Base-by-base conservation (phyloP, 768 basidiomycete genomes). In the Coprinopsis marcescibilis region DNA sequence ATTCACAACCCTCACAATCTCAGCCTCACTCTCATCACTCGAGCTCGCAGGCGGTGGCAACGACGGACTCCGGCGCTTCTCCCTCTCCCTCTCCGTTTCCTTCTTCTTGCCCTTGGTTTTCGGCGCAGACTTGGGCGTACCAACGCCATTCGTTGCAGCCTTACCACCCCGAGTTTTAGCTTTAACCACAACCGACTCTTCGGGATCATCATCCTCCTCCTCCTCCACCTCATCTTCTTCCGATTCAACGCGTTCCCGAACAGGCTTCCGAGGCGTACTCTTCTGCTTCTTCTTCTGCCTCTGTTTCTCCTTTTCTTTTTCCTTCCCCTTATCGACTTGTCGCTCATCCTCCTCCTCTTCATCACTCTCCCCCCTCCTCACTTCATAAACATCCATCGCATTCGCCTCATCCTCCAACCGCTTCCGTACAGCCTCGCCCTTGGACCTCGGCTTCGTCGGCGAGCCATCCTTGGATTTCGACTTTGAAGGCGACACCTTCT, bases 161-260 rank as follows among this genome's bases (percentile, higher is more conserved):
- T 51, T 41, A 30, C 39, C 46, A 32, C 34, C 39, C 10, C 17
- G 33, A 20, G 27, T 40, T 50, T 23, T 43, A 20, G 39, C 40
- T 34, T 11, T 45, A 47, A 17, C 27, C 21, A 49, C 49, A 24
- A 21, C 35, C 15, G 37, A 36, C 14, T 49, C 43, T 10, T 54
- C 51, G 37, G 55, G 54, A 21, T 53, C 29, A 44, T 15, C 15
- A 29, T 47, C 41, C 38, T 42, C 39, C 21, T 49, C 49, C 39
- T 55, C 56, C 41, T 56, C 55, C 12, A 44, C 53, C 37, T 59
- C 59, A n/a, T 25, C 43, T 20, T 10, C 35, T 17, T 36, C 35
- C 12, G 7, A 7, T 6, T 36, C 35, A 36, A 11, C 8, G 17
- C 10, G 35, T 36, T 17, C 7, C 38, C 25, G 21, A 5, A 10